Base-by-base conservation (phyloP, 768 basidiomycete species). In the Tricholoma sp. region DNA sequence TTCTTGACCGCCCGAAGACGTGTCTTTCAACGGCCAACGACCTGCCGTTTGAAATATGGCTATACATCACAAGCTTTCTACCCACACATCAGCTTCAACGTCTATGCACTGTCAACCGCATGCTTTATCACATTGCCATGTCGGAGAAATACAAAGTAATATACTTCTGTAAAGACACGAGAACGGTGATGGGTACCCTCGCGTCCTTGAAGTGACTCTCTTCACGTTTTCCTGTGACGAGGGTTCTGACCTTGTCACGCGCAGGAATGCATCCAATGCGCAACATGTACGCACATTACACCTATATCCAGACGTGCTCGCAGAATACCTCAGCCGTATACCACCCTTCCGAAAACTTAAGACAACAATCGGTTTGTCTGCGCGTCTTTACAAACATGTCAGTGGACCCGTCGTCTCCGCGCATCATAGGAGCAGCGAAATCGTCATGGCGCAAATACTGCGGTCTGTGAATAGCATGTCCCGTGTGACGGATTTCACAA, bases 1-100 rank as follows among this genome's bases (percentile, higher is more conserved):
- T 32, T 27, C 21, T 45, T 46, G 45, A 46, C 22, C 9, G 2
- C 3, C 6, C 21, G 11, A 3, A 1, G 12, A 21, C 21, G 4
- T 9, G 51, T 5, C 22, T 16, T 18, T 21, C 31, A 32, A 32
- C 31, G n/a, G 52, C 11, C 27, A 14, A 24, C 21, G 43, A 61
- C 22, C 10, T 67, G 9, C 66, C 66, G 16, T 66, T 65, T 39
- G 64, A 69, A 56, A 51, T 62, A 31, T 68, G 60, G 64, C 55
- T 54, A 21, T 52, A 58, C 57, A 65, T 62, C 39, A 43, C 53
- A 18, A 54, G 39, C 18, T 64, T 64, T 35, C 34, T 64, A 3
- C 37, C 59, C 18, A 12, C 35, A 0, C 22, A 57, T 14, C 61
- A 66, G 37, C 37, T 63, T 9, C 50, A 29, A 24, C 51, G 19